Conservation (phyloP, 768 basidiomycete genomes). For the Mycena venus region DNA sequence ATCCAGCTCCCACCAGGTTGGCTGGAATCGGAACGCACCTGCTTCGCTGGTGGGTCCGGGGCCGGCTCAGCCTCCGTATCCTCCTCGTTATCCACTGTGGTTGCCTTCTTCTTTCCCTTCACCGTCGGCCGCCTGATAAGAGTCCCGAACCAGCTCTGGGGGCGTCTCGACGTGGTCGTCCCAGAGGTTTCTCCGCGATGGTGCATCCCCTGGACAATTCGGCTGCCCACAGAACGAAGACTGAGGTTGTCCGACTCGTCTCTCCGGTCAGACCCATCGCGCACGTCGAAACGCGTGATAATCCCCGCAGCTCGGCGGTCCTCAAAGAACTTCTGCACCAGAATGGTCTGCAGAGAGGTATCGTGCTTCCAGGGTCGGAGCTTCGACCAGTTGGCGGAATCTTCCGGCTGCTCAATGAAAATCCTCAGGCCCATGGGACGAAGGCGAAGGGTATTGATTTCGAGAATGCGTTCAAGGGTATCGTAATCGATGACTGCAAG, state of each 20-base stretch:
- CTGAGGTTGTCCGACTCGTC: constrained; percentile 37
- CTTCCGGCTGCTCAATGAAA: constrained; percentile 40
- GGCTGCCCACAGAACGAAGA: constrained; percentile 35
- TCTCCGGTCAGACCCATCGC: constrained; percentile 36
- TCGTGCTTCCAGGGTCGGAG: constrained; percentile 39
- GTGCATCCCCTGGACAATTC: constrained; percentile 37
- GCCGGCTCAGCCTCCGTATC: constrained; percentile 18
- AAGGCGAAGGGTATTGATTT: constrained; percentile 40
- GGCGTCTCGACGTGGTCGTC: background rate
- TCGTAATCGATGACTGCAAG: constrained; percentile 37
- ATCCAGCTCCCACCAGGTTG: constrained; percentile 34
- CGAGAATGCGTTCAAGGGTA: constrained; percentile 39
- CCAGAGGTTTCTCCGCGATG: constrained; percentile 23
- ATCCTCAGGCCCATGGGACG: constrained; percentile 38
- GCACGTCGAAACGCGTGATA: constrained; percentile 39
- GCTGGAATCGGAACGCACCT: constrained; percentile 35
- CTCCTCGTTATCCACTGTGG: constrained; percentile 14
- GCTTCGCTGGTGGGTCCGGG: constrained; percentile 27
- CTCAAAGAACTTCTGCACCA: constrained; percentile 38
- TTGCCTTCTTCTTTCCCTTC: constrained; percentile 24
- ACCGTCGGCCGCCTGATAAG: constrained; percentile 18
- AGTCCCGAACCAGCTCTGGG: constrained; percentile 29
- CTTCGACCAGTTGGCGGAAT: constrained; percentile 37
- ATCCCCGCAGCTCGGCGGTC: constrained; percentile 34
- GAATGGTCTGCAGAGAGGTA: constrained; percentile 39